Percentiles rank a stretch among this genome's conserved stretches.
phyloP scores from a whole-genome alignment of 202 grass and related monocot species.

The Miscanthus sacchariflorus region DNA sequence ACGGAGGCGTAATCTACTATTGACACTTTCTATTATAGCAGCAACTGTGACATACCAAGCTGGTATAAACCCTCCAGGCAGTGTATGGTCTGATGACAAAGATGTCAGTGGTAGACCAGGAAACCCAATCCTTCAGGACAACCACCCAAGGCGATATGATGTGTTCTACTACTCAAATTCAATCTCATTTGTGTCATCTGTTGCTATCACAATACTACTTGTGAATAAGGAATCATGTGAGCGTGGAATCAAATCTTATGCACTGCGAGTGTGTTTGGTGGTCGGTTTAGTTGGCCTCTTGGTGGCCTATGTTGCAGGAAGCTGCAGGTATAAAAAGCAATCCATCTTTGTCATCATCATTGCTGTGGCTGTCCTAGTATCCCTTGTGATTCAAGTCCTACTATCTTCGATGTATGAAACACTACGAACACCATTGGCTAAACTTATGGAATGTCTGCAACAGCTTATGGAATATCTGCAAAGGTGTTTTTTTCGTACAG shows the following conservation, averaged over 20 bases:
- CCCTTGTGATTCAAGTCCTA: slow-evolving; percentile 50
- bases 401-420: slow-evolving; percentile 26
- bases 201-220: slow-evolving; percentile 62
- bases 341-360: slow-evolving; percentile 41
- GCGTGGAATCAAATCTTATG: slow-evolving; percentile 40
- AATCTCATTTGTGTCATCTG: slow-evolving; percentile 51
- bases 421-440: not conserved
- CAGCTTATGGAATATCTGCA: not conserved
- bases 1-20: slow-evolving; percentile 40
- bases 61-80: slow-evolving; percentile 68
- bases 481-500: not conserved
- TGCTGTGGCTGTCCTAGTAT: slow-evolving; percentile 50
- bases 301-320: slow-evolving; percentile 50
- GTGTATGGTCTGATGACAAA: slow-evolving; percentile 56
- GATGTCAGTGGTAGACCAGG: slow-evolving; percentile 24
- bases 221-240: slow-evolving; percentile 55
- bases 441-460: not conserved
- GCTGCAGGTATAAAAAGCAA: slow-evolving; percentile 23
- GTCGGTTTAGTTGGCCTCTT: slow-evolving; percentile 54
- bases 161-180: slow-evolving; percentile 71
- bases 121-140: slow-evolving; percentile 52
- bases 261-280: slow-evolving; percentile 46
- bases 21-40: slow-evolving; percentile 57
- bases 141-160: slow-evolving; percentile 33
- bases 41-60: slow-evolving; percentile 72